phyloP scores from a whole-genome alignment of 352 stramenopile species.

The Phytophthora pinifolia region DNA sequence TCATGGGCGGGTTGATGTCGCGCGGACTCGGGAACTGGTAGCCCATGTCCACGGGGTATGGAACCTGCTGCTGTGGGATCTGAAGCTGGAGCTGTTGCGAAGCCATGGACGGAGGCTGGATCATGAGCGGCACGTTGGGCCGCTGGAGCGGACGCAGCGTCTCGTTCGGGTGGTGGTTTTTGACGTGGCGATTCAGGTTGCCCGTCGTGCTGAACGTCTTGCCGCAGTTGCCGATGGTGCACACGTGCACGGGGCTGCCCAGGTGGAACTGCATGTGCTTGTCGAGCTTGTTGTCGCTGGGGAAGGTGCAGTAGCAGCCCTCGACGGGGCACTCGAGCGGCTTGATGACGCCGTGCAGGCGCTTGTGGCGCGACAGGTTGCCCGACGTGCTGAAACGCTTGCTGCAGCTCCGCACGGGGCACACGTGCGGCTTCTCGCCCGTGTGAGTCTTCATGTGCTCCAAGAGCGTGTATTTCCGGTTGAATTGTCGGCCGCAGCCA shows the following conservation, averaged over 20 bases:
- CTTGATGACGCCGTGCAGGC: no score
- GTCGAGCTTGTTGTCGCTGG: no score
- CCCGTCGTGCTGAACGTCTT: slow-evolving; percentile 70
- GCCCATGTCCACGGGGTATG: slow-evolving; percentile 19
- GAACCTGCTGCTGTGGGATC: slow-evolving; percentile 18
- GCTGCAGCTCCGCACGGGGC: no score
- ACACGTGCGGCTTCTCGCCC: no score
- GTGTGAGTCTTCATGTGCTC: no score
- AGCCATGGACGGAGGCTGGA: slow-evolving; percentile 5
- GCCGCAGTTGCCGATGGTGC: slow-evolving; percentile 36
- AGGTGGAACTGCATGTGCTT: slow-evolving; percentile 25
- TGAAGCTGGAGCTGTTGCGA: slow-evolving; percentile 8
- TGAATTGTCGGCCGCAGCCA: no score
- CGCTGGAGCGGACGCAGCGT: slow-evolving; percentile 21
- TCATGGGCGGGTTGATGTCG: slow-evolving; percentile 13
- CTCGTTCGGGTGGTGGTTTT: slow-evolving; percentile 40
- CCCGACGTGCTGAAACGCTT: no score
- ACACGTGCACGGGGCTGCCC: slow-evolving; percentile 42
- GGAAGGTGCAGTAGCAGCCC: no score
- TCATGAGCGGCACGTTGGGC: slow-evolving; percentile 16
- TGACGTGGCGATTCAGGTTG: slow-evolving; percentile 49
- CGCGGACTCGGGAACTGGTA: slow-evolving; percentile 29
- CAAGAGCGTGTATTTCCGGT: no score
- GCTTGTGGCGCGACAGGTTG: no score
- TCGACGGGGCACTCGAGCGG: no score